Evolutionary conservation across 805 yeast species (phyloP).

Genomic region (Ogataea thermomethanolica): DNA sequence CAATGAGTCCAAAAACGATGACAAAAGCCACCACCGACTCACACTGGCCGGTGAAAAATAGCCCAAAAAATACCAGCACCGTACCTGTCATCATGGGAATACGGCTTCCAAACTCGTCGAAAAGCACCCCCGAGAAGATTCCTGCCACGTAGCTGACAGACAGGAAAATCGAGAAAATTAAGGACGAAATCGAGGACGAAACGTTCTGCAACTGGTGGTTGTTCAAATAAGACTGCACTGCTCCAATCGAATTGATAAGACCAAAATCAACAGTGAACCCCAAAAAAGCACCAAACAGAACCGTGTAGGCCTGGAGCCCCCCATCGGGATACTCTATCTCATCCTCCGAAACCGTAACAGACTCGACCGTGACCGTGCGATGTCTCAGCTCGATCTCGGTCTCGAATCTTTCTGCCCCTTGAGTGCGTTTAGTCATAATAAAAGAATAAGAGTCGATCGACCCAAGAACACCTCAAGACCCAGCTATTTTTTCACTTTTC

Average conservation of each 20-base stretch:
- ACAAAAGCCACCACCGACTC: constrained; percentile 38
- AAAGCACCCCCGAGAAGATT: constrained; percentile 53
- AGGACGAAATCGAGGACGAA: constrained; percentile 48
- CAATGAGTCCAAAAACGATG: constrained; percentile 37
- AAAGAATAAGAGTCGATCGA: constrained; percentile 7
- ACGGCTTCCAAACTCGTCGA: constrained; percentile 51
- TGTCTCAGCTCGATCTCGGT: constrained; percentile 8
- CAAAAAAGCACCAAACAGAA: constrained; percentile 54
- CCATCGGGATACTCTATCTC: constrained; percentile 51
- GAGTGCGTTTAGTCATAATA: not conserved
- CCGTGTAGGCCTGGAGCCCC: constrained; percentile 52
- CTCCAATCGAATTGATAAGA: constrained; percentile 55
- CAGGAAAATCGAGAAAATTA: constrained; percentile 61
- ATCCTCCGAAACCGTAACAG: constrained; percentile 14
- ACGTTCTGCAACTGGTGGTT: constrained; percentile 48
- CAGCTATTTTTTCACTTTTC: not conserved
- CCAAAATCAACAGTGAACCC: constrained; percentile 58
- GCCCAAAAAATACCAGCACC: constrained; percentile 41
- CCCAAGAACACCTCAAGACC: not conserved
- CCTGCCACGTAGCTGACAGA: constrained; percentile 47
- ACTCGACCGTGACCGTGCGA: constrained; percentile 2
- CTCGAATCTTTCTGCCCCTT: not conserved
- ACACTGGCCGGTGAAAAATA: constrained; percentile 49
- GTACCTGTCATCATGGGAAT: constrained; percentile 41
- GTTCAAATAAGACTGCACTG: constrained; percentile 56